These are phyloP conservation scores for Planoprotostelium fungivorum DNA, from an alignment of 78 protist species.

Conservation along the genomic window DNA sequence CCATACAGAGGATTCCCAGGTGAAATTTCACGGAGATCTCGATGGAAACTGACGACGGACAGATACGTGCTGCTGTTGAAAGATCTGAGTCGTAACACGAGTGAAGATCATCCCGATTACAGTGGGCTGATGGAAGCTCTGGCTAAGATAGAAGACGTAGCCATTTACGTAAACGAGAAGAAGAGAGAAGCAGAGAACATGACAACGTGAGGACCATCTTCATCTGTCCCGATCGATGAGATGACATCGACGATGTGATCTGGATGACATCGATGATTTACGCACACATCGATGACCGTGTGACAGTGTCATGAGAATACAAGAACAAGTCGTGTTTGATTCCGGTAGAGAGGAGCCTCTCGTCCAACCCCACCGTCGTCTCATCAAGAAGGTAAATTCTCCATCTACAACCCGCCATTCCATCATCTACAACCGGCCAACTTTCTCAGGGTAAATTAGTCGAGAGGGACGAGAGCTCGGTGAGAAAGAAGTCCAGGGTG, in stretches of 20 bases:
- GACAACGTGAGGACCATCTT: not conserved
- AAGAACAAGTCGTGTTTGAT: not conserved
- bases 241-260: too few relatives aligned
- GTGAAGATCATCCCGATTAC: conserved; percentile 45
- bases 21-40: conserved; percentile 31
- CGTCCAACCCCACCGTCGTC: not conserved
- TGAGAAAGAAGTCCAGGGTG: not conserved
- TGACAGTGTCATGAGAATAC: not conserved
- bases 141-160: conserved; percentile 56
- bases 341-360: not conserved
- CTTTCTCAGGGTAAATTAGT: not conserved
- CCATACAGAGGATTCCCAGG: conserved; percentile 64
- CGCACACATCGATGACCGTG: not conserved
- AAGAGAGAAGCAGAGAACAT: conserved; percentile 61
- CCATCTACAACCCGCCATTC: not conserved
- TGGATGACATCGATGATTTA: not conserved
- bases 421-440: not conserved
- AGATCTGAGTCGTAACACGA: conserved; percentile 44
- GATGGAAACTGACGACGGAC: not conserved
- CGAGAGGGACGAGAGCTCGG: not conserved
- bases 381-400: not conserved
- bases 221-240: too few relatives aligned
- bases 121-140: conserved; percentile 27
- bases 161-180: conserved; percentile 44
- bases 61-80: conserved; percentile 3